Base-by-base conservation (phyloP, 1,284 basidiomycete genomes). In the Schizophyllum amplum region DNA sequence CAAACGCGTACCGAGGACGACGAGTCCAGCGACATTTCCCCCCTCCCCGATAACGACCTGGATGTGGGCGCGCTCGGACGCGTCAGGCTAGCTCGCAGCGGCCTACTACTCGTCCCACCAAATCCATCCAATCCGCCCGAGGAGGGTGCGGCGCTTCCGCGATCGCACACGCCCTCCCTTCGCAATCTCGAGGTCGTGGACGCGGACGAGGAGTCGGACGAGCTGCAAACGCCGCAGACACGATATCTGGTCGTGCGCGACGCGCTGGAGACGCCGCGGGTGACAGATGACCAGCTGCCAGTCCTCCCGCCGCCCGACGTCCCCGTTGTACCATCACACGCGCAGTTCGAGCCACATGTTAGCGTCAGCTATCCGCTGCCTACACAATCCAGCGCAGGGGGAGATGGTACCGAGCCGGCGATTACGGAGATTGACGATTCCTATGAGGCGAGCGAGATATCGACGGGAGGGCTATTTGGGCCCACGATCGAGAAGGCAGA, bases 401-500 rank as follows among this genome's bases (percentile, higher is more conserved):
- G 13, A 9, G n/a, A n/a, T n/a, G n/a, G n/a, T n/a, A 42, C 33
- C 3, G 33, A 42, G 7, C 13, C 33, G 17, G 33, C 33, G 13
- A 42, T 42, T 17, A 42, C 33, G 13, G 33, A 42, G 33, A 42
- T 42, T 17, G 33, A 42, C 33, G 33, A 42, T 17, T 4, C 33
- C 2, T 9, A 42, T 9, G 33, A 3, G 33, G 17, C 33, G 33
- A 42, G 33, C 33, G 33, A 42, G 33, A 42, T 42, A 9, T 42
- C 33, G 33, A 42, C 33, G 33, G 33, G 33, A 3, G 33, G 33
- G 33, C 13, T 17, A 42, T 42, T 42, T 9, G 33, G 33, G 13
- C 33, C 33, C 7, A 42, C 33, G 13, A 42, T 42, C 33, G 33
- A 42, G 33, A 63, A 62, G 46, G 77, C 72, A 11, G 73, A 76